Base-by-base conservation (phyloP, 1,139 yeast genomes). In the Geotrichum restrictum region DNA sequence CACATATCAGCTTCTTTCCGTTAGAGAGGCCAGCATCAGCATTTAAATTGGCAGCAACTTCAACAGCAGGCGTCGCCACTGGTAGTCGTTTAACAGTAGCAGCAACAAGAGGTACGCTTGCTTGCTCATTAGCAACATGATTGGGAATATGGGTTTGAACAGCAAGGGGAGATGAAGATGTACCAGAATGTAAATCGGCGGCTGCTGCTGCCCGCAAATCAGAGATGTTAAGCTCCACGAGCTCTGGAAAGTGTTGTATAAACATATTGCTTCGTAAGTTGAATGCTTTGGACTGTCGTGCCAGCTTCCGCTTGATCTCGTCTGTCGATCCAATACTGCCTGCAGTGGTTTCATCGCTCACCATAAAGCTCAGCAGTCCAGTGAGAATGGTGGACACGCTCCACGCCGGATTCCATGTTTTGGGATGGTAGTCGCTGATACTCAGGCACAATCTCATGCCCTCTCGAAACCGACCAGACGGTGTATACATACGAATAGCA, bases 361-460 rank as follows among this genome's bases (percentile, higher is more conserved):
- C 64, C 96, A 89, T 89, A 64, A 89, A 89, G 64, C 95, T 85
- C 60, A 89, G 72, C 47, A 89, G 71, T 0, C 97, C 97, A 6
- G 83, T 86, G 61, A 89, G 74, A 21, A 89, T 89, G 0, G 96
- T 88, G 29, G 88, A 76, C 21, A 89, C 96, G 52, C 88, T 82
- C 97, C 97, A 89, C 3, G 95, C 88, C 1, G 97, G 96, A 67
- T 89, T 88, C 97, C 97, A 89, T 0, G 86, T 74, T 66, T 88
- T 93, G 7, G 96, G 97, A 62, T 91, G 98, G 68, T 82, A 89
- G 67, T 91, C 97, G 62, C 93, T 83, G 83, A 91, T 89, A 41
- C 89, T 82, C 48, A 91, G 73, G 70, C 98, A 91, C 45, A 91
- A 75, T 45, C 96, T 74, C 6, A 88, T 80, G 65, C 86, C 85